Percentiles rank a stretch among this genome's conserved stretches.
Conservation (phyloP, 805 yeast species). For the Henningerozyma blattae region DNA sequence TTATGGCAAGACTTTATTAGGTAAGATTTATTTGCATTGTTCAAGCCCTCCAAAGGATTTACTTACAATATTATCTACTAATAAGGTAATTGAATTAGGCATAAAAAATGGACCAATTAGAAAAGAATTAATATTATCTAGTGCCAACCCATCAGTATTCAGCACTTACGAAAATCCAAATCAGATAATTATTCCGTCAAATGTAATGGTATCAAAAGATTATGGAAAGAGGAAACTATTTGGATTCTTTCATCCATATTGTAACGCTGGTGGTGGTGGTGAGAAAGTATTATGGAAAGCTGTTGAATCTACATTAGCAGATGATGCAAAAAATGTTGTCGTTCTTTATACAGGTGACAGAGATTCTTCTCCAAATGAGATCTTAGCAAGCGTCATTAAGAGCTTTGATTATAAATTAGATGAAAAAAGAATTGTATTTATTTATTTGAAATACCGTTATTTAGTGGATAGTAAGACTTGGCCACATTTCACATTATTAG, state of each 20-base stretch:
- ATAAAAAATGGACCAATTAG: not conserved
- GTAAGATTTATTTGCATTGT: not conserved
- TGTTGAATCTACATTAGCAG: conserved; percentile 51
- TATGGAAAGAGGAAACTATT: conserved; percentile 28
- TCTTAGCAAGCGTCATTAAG: conserved; percentile 38
- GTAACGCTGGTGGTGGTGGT: conserved; percentile 97
- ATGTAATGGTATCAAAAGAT: conserved; percentile 4
- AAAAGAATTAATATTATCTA: not conserved
- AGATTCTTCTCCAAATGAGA: conserved; percentile 35
- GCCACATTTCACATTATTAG: conserved; percentile 70
- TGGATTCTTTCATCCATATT: conserved; percentile 93
- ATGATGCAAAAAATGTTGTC: conserved; percentile 38
- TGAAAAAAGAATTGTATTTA: conserved; percentile 42
- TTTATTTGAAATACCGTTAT: conserved; percentile 43
- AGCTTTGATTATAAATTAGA: conserved; percentile 49
- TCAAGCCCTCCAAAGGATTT: not conserved
- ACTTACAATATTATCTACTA: not conserved
- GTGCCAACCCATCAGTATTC: not conserved
- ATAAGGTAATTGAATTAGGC: not conserved
- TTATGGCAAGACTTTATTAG: too few species aligned
- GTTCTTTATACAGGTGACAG: conserved; percentile 64
- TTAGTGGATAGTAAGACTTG: conserved; percentile 62
- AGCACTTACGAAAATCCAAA: not conserved
- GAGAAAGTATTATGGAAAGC: conserved; percentile 96
- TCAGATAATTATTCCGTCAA: conserved; percentile 1